Evolutionary conservation across 306 rosid genomes (phyloP), one percentile per base, ranked within the genome.

Genomic region (Vachellia collinsii): DNA sequence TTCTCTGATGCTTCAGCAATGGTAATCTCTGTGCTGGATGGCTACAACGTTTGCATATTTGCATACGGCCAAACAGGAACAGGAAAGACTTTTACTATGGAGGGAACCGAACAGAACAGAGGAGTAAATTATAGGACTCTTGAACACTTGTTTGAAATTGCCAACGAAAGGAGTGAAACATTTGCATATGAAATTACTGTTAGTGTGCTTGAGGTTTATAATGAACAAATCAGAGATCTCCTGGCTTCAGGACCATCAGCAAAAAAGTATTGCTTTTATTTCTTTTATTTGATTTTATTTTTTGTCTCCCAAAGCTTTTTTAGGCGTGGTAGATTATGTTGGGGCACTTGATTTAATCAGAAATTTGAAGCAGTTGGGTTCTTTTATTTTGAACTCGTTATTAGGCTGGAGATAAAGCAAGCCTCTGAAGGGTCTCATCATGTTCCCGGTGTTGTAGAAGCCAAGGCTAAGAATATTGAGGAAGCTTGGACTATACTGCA

Each of bases 11-110:
- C 94, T 72, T 93, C 93, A 41, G 87, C 97, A 17, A 93, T 93
- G 97, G 94, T 89, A 76, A 82, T 86, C 72, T 93, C 97, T 22
- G 97, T 91, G 70, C 69, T 93, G 75, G 98, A 93, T 13, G 97
- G 98, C 81, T 91, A 90, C 87, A 93, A 93, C 17, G 98, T 93
- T 10, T 93, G 97, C 77, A 93, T 93, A 69, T 93, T 93, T 91
- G 98, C 98, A 61, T 93, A 91, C 8, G 98, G 98, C 72, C 97
- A 93, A 88, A 93, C 98, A 65, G 98, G 97, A 83, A 93, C 97
- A 6, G 97, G 98, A 65, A 93, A 93, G 85, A 93, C 98, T 63
- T 93, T 93, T 78, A 93, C 98, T 59, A 93, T 93, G 98, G 98
- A 93, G 88, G 98, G 98, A 74, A 90, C 89, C 38, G 88, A 88